phyloP scores from a whole-genome alignment of 768 basidiomycete species.

The Boletus eberwhitei region DNA sequence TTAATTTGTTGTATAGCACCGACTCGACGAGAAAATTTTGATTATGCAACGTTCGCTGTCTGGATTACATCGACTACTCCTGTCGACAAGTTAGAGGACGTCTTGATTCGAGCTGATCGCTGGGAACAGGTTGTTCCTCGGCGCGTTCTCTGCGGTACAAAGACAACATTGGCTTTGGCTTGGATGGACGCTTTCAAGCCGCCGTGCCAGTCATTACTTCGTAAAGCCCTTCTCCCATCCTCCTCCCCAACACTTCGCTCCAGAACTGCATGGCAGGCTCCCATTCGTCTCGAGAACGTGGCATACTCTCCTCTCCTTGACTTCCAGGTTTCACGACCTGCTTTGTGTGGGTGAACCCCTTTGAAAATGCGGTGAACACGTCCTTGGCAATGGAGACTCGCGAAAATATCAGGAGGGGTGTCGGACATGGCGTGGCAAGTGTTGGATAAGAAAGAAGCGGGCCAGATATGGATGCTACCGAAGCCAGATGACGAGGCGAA shows the following conservation, averaged over 20 bases:
- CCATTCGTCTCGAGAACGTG: conserved; percentile 73
- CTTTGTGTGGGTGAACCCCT: conserved; percentile 50
- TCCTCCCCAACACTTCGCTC: conserved; percentile 61
- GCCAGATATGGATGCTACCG: conserved; percentile 66
- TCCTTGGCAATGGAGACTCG: conserved; percentile 45
- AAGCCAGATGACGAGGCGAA: conserved; percentile 46
- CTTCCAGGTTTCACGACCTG: conserved; percentile 46
- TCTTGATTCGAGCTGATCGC: too few relatives aligned
- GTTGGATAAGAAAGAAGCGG: conserved; percentile 80
- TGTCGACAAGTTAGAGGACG: neutral
- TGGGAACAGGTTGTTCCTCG: neutral
- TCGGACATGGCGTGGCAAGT: conserved; percentile 45
- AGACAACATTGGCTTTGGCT: too few relatives aligned
- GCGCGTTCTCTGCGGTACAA: too few relatives aligned
- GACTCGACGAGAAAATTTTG: neutral
- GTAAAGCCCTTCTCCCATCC: conserved; percentile 60
- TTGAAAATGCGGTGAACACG: conserved; percentile 53
- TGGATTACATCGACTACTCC: neutral
- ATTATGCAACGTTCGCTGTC: neutral
- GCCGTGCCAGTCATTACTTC: conserved; percentile 52
- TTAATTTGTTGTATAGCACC: neutral
- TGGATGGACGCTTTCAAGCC: neutral
- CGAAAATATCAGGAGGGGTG: conserved; percentile 60
- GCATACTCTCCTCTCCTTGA: conserved; percentile 58
- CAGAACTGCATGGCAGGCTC: conserved; percentile 84